These are phyloP conservation scores for Ciborinia camelliae DNA, from an alignment of 2,329 filamentous ascomycete species.

Conservation along the genomic window DNA sequence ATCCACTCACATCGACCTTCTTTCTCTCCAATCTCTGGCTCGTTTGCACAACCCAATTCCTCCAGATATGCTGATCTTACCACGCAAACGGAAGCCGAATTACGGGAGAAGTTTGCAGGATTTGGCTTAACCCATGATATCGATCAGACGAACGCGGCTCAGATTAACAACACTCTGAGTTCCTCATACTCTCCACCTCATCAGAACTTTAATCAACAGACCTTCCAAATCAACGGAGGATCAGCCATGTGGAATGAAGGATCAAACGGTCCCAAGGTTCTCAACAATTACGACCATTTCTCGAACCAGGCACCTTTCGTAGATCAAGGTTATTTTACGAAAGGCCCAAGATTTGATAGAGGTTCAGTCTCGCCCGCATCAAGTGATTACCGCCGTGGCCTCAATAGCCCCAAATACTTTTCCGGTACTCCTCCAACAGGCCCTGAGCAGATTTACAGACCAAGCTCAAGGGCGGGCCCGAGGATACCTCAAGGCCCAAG, in stretches of 20 bases:
- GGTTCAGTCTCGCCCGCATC: conserved; percentile 34
- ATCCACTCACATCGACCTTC: conserved; percentile 48
- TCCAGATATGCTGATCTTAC: conserved; percentile 32
- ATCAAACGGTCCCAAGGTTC: conserved; percentile 26
- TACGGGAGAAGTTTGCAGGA: conserved; percentile 33
- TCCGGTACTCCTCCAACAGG: conserved; percentile 32
- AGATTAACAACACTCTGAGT: conserved; percentile 24
- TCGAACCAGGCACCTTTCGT: conserved; percentile 32
- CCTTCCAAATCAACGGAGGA: conserved; percentile 27
- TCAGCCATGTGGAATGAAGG: conserved; percentile 34
- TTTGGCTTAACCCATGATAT: conserved; percentile 30
- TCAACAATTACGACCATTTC: conserved; percentile 31
- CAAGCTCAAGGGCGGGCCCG: conserved; percentile 32
- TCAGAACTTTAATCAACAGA: conserved; percentile 28
- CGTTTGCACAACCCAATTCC: conserved; percentile 47
- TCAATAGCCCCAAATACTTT: conserved; percentile 36
- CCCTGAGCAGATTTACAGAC: conserved; percentile 33
- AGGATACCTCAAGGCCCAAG: conserved; percentile 30
- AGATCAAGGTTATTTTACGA: conserved; percentile 35
- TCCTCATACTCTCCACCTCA: conserved; percentile 33
- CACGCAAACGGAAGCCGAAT: conserved; percentile 30
- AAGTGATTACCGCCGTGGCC: conserved; percentile 37
- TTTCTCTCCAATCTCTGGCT: conserved; percentile 45
- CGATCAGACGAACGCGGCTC: conserved; percentile 28
- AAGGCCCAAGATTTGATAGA: conserved; percentile 31